Evolutionary conservation across 2,329 filamentous ascomycete species (phyloP).

Genomic region (Myotisia sp.): DNA sequence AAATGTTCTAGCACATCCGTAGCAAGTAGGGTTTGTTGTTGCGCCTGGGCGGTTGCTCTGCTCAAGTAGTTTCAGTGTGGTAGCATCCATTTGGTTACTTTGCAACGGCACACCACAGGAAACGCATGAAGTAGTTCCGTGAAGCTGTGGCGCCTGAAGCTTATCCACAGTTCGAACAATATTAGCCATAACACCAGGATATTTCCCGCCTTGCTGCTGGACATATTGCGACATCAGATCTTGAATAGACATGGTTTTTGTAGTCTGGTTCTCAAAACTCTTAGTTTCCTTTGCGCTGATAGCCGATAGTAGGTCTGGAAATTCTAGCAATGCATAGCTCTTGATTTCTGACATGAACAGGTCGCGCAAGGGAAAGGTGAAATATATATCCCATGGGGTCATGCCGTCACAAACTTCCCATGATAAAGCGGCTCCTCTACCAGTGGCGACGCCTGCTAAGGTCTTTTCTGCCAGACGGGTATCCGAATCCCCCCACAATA

Average conservation of each 20-base stretch:
- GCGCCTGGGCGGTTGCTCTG: slow-evolving; percentile 28
- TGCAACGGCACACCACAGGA: slow-evolving; percentile 57
- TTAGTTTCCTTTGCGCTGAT: slow-evolving; percentile 31
- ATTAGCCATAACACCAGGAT: slow-evolving; percentile 85
- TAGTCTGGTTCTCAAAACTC: slow-evolving; percentile 22
- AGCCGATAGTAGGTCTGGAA: slow-evolving; percentile 36
- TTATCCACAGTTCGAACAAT: slow-evolving; percentile 87
- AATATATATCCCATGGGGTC: slow-evolving; percentile 41
- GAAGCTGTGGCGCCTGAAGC: slow-evolving; percentile 38
- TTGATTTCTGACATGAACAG: slow-evolving; percentile 67
- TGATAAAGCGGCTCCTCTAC: slow-evolving; percentile 68
- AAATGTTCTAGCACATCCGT: slow-evolving; percentile 27
- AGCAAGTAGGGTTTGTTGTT: slow-evolving; percentile 26
- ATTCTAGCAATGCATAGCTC: slow-evolving; percentile 45
- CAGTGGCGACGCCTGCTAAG: slow-evolving; percentile 78
- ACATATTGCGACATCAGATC: slow-evolving; percentile 85
- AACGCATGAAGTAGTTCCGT: slow-evolving; percentile 37
- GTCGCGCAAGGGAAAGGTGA: slow-evolving; percentile 75
- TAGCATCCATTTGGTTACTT: slow-evolving; percentile 40
- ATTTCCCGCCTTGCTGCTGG: slow-evolving; percentile 66
- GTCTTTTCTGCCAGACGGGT: slow-evolving; percentile 76
- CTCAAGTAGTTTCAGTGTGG: slow-evolving; percentile 36
- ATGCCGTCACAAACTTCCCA: slow-evolving; percentile 68
- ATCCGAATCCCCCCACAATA: slow-evolving; percentile 76
- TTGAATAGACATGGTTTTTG: slow-evolving; percentile 65